Evolutionary conservation across 352 stramenopile genomes (phyloP).

Genomic region (Phytophthora lateralis): DNA sequence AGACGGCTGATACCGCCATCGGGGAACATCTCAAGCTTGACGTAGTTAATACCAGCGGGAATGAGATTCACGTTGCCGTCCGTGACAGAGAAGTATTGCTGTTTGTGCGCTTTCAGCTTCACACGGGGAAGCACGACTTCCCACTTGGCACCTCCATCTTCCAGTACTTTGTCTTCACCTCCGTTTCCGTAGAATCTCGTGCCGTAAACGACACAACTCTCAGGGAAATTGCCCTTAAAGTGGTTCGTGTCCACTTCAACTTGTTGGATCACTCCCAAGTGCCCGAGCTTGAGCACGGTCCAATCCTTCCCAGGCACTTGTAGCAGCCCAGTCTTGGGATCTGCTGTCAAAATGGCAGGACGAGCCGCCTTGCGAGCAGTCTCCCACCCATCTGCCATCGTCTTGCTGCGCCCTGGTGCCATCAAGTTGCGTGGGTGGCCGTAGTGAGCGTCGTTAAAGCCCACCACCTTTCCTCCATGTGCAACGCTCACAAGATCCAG

Average conservation of each 20-base stretch:
- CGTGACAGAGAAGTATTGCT: constrained; percentile 86
- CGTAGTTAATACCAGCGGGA: constrained; percentile 82
- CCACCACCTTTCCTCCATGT: constrained; percentile 86
- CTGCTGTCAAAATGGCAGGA: constrained; percentile 66
- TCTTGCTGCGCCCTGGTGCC: constrained; percentile 79
- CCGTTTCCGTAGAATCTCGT: constrained; percentile 45
- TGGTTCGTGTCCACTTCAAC: constrained; percentile 94
- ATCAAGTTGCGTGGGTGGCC: constrained; percentile 93
- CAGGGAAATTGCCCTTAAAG: constrained; percentile 96
- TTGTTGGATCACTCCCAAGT: constrained; percentile 64
- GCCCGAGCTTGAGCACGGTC: constrained; percentile 91
- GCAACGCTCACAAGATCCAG: constrained; percentile 88
- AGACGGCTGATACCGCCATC: constrained; percentile 94
- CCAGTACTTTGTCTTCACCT: constrained; percentile 41
- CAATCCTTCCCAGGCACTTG: constrained; percentile 90
- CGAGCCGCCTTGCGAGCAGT: constrained; percentile 91
- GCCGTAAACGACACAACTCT: constrained; percentile 86
- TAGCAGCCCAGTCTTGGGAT: constrained; percentile 52
- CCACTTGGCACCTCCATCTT: constrained; percentile 69
- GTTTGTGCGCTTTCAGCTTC: constrained; percentile 85
- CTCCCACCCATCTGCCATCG: constrained; percentile 95
- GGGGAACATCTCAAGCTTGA: constrained; percentile 94
- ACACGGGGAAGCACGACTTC: constrained; percentile 78
- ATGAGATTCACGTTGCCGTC: constrained; percentile 64
- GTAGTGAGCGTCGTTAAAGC: constrained; percentile 95